These are phyloP conservation scores for Botrytis medusae DNA, from an alignment of 2,329 filamentous ascomycete genomes.

Conservation along the genomic window DNA sequence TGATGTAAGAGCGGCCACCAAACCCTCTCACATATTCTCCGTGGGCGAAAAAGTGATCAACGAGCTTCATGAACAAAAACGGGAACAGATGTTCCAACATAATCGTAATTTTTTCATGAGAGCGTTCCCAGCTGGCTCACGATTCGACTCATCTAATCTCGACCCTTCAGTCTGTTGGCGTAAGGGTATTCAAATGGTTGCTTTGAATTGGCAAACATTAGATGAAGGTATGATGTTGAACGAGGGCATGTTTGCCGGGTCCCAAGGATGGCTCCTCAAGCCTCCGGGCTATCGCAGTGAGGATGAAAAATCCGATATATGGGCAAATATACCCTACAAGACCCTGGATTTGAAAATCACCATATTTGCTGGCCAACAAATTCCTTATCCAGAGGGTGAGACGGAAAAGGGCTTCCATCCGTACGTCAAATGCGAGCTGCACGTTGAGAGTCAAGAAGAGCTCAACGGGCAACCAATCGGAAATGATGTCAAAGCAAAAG, in stretches of 20 bases:
- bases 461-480: slow-evolving; percentile 39
- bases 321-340: slow-evolving; percentile 43
- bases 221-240: slow-evolving; percentile 97
- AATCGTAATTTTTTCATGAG: slow-evolving; percentile 83
- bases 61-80: slow-evolving; percentile 56
- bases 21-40: slow-evolving; percentile 66
- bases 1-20: slow-evolving; percentile 60
- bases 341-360: slow-evolving; percentile 69
- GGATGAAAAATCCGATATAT: slow-evolving; percentile 32
- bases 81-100: slow-evolving; percentile 68
- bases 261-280: slow-evolving; percentile 83
- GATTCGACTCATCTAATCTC: slow-evolving; percentile 81
- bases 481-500: slow-evolving; percentile 53
- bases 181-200: slow-evolving; percentile 85
- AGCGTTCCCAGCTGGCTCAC: slow-evolving; percentile 79
- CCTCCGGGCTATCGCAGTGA: slow-evolving; percentile 66
- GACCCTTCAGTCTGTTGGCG: slow-evolving; percentile 86
- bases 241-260: slow-evolving; percentile 83
- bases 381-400: slow-evolving; percentile 63
- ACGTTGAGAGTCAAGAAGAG: slow-evolving; percentile 64
- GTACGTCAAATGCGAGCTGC: slow-evolving; percentile 76
- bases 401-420: slow-evolving; percentile 60
- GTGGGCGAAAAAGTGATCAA: slow-evolving; percentile 65
- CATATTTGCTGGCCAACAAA: slow-evolving; percentile 73
- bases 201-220: slow-evolving; percentile 89